Conservation (phyloP, 768 basidiomycete genomes). For the Mycena haematopus region DNA sequence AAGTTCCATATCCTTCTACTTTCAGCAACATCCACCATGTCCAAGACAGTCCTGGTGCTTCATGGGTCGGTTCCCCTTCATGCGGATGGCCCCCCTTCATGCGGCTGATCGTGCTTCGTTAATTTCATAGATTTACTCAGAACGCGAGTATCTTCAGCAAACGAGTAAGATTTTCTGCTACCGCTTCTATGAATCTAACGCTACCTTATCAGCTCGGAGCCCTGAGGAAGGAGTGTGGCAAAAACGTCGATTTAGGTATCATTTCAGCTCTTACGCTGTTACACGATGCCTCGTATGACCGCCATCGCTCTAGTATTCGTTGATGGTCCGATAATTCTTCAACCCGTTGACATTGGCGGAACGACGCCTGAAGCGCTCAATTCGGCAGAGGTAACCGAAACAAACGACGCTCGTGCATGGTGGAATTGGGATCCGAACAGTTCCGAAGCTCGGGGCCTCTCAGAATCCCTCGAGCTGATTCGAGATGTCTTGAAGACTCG, state of each 20-base stretch:
- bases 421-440: conserved; percentile 64
- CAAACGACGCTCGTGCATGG: conserved; percentile 67
- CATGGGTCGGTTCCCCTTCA: conserved; percentile 44
- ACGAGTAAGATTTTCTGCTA: conserved; percentile 52
- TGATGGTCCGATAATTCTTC: conserved; percentile 72
- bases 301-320: conserved; percentile 63
- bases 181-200: neutral
- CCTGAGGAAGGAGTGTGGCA: conserved; percentile 70
- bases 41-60: conserved; percentile 41
- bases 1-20: neutral
- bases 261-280: neutral
- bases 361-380: conserved; percentile 36
- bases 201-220: conserved; percentile 62
- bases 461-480: conserved; percentile 60
- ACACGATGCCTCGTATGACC: neutral
- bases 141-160: conserved; percentile 75
- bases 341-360: conserved; percentile 63
- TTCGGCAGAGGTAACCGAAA: conserved; percentile 47
- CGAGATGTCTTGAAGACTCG: conserved; percentile 63
- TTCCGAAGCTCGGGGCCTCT: conserved; percentile 59
- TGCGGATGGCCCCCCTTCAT: neutral
- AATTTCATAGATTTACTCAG: conserved; percentile 64
- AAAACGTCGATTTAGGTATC: conserved; percentile 69
- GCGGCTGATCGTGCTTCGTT: neutral
- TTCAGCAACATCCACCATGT: neutral